phyloP scores from a whole-genome alignment of 1,284 basidiomycete genomes.

The Leccinum pachyderme region DNA sequence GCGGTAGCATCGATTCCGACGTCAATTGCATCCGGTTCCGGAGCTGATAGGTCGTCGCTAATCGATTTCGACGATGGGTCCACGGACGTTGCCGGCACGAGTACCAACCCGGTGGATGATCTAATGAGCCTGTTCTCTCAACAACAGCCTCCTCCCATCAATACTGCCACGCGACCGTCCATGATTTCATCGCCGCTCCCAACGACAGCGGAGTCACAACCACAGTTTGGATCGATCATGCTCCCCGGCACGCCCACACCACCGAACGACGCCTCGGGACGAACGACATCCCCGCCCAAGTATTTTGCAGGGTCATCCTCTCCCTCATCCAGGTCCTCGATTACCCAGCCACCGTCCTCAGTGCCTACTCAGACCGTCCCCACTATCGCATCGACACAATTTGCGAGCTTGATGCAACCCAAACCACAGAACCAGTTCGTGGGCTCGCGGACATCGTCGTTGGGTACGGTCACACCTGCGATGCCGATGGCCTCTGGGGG shows the following conservation, averaged over 20 bases:
- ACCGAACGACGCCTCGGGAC: slow-evolving; percentile 13
- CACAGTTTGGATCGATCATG: slow-evolving; percentile 48
- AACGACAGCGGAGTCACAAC: slow-evolving; percentile 19
- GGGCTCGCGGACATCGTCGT: slow-evolving; percentile 11
- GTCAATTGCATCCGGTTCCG: slow-evolving; percentile 46
- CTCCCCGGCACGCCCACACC: slow-evolving; percentile 47
- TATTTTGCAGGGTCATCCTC: slow-evolving; percentile 2
- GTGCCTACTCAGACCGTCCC: background rate
- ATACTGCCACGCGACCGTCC: slow-evolving; percentile 24
- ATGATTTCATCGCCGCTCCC: slow-evolving; percentile 17
- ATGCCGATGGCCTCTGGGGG: slow-evolving; percentile 13
- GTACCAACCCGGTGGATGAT: slow-evolving; percentile 45
- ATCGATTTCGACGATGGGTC: slow-evolving; percentile 70
- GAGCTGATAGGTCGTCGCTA: slow-evolving; percentile 45
- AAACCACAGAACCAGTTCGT: slow-evolving; percentile 15
- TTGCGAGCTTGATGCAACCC: slow-evolving; percentile 17
- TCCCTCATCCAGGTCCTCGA: slow-evolving; percentile 20
- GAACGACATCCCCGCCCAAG: slow-evolving; percentile 21
- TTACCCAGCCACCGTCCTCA: slow-evolving; percentile 9
- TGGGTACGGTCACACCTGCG: slow-evolving; percentile 12
- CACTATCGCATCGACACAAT: slow-evolving; percentile 8
- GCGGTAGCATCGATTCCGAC: slow-evolving; percentile 61
- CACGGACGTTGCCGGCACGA: slow-evolving; percentile 14
- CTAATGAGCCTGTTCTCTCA: slow-evolving; percentile 55
- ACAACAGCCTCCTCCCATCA: slow-evolving; percentile 27